Evolutionary conservation across 2,329 filamentous ascomycete species (phyloP), one percentile per base, ranked within the genome.

Genomic region (Anthostomella pinea): DNA sequence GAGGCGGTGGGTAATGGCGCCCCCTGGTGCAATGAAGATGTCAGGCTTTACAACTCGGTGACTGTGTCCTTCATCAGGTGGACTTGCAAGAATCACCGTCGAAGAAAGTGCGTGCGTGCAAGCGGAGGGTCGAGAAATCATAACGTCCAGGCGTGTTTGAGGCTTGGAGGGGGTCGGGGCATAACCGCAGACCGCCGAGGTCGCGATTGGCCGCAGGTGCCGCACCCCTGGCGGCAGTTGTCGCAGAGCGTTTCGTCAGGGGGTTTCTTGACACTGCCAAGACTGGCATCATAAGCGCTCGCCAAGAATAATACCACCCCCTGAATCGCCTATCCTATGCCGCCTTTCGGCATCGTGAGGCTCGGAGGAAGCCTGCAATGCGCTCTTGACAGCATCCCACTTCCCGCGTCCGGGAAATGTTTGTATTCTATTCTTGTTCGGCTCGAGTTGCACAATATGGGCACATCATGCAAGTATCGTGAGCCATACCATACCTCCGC

Each of bases 211-310:
- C 11, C 20, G 7, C 25, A 4, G n/a, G n/a, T 11, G 9, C 10
- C 19, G 21, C 24, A 22, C 31, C 37, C 35, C 33, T 38, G 37
- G 20, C 31, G 26, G 24, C 42, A 39, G 48, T 43, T 39, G 60
- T 63, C 55, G 52, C 60, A 63, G 57, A 35, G 38, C 50, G 62
- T 65, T 65, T 65, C 62, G 61, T 53, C 60, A 56, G 56, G 60
- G 59, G 57, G 40, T 30, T 46, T 39, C 51, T 58, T 57, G 52
- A 64, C 58, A 60, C 50, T 52, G 37, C 44, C 41, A 49, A 58
- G 56, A 56, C 53, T 49, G 16, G 34, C 34, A 17, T 20, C 20
- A 45, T 33, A 47, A 41, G 44, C 33, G 40, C 41, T 14, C 9
- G 25, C 13, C 33, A 30, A 39, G 24, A 6, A 6, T 13, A 14